These are phyloP conservation scores for Phaeodactylum tricornutum DNA, from an alignment of 108 stramenopile genomes.

Conservation along the genomic window DNA sequence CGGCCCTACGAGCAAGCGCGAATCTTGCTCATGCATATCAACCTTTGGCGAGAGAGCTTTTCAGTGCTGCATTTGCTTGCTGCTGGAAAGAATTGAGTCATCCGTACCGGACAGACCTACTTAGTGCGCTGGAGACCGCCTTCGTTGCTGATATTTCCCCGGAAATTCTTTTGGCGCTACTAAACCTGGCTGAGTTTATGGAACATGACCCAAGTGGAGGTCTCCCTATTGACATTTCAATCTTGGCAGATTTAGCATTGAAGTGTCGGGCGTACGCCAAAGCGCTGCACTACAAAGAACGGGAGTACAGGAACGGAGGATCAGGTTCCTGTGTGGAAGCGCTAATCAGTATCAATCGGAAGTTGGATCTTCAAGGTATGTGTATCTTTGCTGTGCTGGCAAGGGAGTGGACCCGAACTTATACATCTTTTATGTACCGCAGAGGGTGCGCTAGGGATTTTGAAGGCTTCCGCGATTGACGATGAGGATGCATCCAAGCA, in stretches of 20 bases:
- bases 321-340: slow-evolving; percentile 72
- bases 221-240: slow-evolving; percentile 88
- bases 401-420: too few species aligned
- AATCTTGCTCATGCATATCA: slow-evolving; percentile 90
- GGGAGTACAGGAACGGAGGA: slow-evolving; percentile 65
- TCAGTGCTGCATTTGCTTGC: slow-evolving; percentile 95
- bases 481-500: slow-evolving; percentile 3
- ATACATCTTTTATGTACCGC: neutral
- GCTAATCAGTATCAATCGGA: slow-evolving; percentile 95
- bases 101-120: slow-evolving; percentile 55
- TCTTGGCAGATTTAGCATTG: slow-evolving; percentile 84
- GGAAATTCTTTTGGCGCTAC: slow-evolving; percentile 87
- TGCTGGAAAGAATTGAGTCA: slow-evolving; percentile 89
- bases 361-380: slow-evolving; percentile 80
- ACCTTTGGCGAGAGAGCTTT: slow-evolving; percentile 89
- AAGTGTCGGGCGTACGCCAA: slow-evolving; percentile 97
- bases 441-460: slow-evolving; percentile 92
- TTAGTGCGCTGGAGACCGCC: slow-evolving; percentile 80
- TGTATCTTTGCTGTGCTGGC: too few species aligned
- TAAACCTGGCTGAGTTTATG: slow-evolving; percentile 98
- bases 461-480: slow-evolving; percentile 83
- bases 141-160: slow-evolving; percentile 82
- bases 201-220: slow-evolving; percentile 87
- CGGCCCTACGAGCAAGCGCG: slow-evolving; percentile 86
- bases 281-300: slow-evolving; percentile 91